Percentiles rank a stretch among this genome's conserved stretches.
Evolutionary conservation across 177 flowering plant species (phyloP).

Genomic region (Vitis hybrid): DNA sequence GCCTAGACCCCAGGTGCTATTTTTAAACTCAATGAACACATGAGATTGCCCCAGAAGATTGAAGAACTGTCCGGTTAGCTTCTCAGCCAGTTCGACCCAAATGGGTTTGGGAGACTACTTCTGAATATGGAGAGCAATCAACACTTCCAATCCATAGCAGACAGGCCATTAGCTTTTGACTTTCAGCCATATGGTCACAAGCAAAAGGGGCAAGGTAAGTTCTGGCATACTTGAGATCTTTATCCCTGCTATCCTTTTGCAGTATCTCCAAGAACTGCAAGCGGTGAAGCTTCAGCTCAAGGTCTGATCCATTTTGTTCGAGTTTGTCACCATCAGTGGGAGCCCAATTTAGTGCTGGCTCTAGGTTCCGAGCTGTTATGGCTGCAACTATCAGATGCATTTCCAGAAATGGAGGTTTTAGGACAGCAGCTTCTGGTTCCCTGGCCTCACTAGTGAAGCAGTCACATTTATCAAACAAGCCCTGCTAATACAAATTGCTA

Average conservation of each 20-base stretch:
- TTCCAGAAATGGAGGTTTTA: slow-evolving; percentile 52
- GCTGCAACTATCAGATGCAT: slow-evolving; percentile 65
- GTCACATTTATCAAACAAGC: slow-evolving; percentile 77
- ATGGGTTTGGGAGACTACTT: slow-evolving; percentile 40
- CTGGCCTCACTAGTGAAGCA: slow-evolving; percentile 57
- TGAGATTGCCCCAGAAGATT: slow-evolving; percentile 59
- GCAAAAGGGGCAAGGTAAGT: slow-evolving; percentile 53
- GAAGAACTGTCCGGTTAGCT: slow-evolving; percentile 60
- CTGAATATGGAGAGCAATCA: slow-evolving; percentile 59
- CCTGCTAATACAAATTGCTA: slow-evolving; percentile 68
- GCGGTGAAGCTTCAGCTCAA: slow-evolving; percentile 65
- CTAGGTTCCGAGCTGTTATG: slow-evolving; percentile 43
- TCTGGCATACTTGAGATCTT: slow-evolving; percentile 66
- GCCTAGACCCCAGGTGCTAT: slow-evolving; percentile 77
- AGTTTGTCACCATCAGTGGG: slow-evolving; percentile 31
- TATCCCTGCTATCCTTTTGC: slow-evolving; percentile 43
- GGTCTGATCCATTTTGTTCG: slow-evolving; percentile 25
- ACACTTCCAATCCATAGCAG: slow-evolving; percentile 65
- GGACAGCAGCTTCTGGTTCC: slow-evolving; percentile 39
- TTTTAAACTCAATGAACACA: slow-evolving; percentile 56
- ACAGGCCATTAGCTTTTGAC: slow-evolving; percentile 76
- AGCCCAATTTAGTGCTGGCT: slow-evolving; percentile 48
- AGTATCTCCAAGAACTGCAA: slow-evolving; percentile 67
- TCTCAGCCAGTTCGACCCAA: slow-evolving; percentile 64
- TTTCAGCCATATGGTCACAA: slow-evolving; percentile 38